A percentile compares a stretch with the other conserved stretches of the same genome.
These are phyloP conservation scores for Zymoseptoria brevis DNA, from an alignment of 2,329 filamentous ascomycete genomes.

Conservation along the genomic window DNA sequence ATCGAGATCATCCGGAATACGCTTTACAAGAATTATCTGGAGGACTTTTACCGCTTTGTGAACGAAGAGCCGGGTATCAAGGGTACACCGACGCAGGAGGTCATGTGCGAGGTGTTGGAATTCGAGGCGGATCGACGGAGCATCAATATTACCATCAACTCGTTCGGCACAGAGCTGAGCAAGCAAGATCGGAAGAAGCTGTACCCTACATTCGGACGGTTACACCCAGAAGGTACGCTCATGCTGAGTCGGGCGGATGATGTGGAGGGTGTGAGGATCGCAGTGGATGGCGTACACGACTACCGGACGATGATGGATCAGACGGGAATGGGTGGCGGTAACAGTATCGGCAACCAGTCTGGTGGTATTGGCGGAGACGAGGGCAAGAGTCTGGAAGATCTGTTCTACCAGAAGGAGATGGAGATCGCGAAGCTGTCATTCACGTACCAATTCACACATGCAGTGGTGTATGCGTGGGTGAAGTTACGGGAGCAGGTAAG, in stretches of 20 bases:
- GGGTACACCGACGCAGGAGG: conserved; percentile 80
- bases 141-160: conserved; percentile 99
- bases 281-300: conserved; percentile 85
- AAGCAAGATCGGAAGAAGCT: conserved; percentile 94
- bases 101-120: conserved; percentile 92
- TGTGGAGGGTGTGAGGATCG: conserved; percentile 83
- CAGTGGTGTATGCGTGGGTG: conserved; percentile 95
- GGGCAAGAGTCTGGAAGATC: conserved; percentile 84
- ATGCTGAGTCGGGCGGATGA: conserved; percentile 95
- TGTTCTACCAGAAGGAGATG: conserved; percentile 99
- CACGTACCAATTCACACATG: conserved; percentile 89
- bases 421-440: conserved; percentile 93
- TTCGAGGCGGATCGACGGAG: conserved; percentile 94
- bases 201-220: conserved; percentile 81
- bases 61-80: conserved; percentile 79
- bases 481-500: conserved; percentile 93
- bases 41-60: conserved; percentile 94
- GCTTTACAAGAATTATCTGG: conserved; percentile 97
- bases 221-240: conserved; percentile 88
- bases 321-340: conserved; percentile 66
- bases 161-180: conserved; percentile 89
- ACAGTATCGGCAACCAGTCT: conserved; percentile 74
- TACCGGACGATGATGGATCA: conserved; percentile 97
- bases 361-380: conserved; percentile 69
- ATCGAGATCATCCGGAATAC: conserved; percentile 99